These are phyloP conservation scores for Austroboletus niveus DNA, from an alignment of 1,284 basidiomycete genomes.

Conservation along the genomic window DNA sequence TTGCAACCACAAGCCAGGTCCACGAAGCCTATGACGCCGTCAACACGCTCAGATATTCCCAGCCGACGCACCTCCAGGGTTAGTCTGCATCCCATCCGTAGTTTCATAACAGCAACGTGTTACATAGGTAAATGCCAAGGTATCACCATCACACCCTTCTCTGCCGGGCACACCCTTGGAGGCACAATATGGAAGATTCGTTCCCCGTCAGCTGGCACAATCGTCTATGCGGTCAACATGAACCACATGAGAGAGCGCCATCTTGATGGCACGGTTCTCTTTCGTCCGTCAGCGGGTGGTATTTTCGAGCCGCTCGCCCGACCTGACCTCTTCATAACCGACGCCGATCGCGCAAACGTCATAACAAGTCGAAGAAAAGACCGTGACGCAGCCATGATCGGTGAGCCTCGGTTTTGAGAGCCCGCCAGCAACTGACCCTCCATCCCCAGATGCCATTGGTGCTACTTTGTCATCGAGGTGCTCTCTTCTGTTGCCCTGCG, in stretches of 20 bases:
- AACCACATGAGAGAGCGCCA: conserved; percentile 98
- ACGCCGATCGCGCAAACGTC: conserved; percentile 81
- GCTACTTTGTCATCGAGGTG: conserved; percentile 75
- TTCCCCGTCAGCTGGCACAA: conserved; percentile 93
- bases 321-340: conserved; percentile 92
- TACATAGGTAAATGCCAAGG: conserved; percentile 80
- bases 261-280: conserved; percentile 89
- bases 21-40: conserved; percentile 93
- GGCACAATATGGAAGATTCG: conserved; percentile 99
- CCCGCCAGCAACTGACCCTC: conserved; percentile 4
- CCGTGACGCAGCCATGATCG: conserved; percentile 85
- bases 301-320: conserved; percentile 84
- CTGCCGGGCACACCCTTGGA: conserved; percentile 93
- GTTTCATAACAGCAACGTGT: neutral
- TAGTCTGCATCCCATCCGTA: conserved; percentile 24
- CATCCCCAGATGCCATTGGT: conserved; percentile 59
- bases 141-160: conserved; percentile 94
- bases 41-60: conserved; percentile 91
- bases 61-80: conserved; percentile 95
- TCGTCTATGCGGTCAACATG: conserved; percentile 93
- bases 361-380: conserved; percentile 89
- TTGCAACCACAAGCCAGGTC: conserved; percentile 83
- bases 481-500: conserved; percentile 88
- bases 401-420: conserved; percentile 41
- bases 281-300: conserved; percentile 69